Evolutionary conservation across 2,329 filamentous ascomycete genomes (phyloP).

Genomic region (Pyrenochaeta sp.): DNA sequence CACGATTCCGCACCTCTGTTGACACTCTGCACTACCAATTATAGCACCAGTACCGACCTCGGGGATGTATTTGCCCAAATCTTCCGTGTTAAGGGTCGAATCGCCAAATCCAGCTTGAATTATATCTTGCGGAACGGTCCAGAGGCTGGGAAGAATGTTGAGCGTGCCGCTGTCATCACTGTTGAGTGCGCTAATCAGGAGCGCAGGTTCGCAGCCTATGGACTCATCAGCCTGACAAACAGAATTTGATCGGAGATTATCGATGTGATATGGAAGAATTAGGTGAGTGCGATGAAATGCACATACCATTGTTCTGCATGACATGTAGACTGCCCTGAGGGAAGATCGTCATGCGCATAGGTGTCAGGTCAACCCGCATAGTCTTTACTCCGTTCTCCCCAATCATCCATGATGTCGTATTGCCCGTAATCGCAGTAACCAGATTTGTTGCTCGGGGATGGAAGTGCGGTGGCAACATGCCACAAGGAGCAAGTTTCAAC

Average conservation of each 20-base stretch:
- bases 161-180: constrained; percentile 60
- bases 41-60: constrained; percentile 54
- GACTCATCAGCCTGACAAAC: constrained; percentile 1
- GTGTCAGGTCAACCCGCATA: constrained; percentile 52
- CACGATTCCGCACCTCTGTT: constrained; percentile 45
- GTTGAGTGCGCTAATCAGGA: constrained; percentile 60
- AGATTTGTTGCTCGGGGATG: constrained; percentile 61
- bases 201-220: constrained; percentile 59
- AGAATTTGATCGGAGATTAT: not conserved
- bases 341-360: constrained; percentile 61
- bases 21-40: constrained; percentile 52
- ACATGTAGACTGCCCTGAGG: constrained; percentile 58
- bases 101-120: constrained; percentile 56
- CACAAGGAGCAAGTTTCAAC: constrained; percentile 59
- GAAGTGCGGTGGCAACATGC: constrained; percentile 61
- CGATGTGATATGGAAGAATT: not conserved
- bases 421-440: constrained; percentile 59
- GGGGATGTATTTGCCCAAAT: constrained; percentile 44
- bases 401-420: constrained; percentile 61
- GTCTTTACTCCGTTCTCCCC: constrained; percentile 60
- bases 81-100: constrained; percentile 40
- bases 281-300: not conserved
- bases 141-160: constrained; percentile 58
- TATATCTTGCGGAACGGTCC: constrained; percentile 51
- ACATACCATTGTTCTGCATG: constrained; percentile 61